Evolutionary conservation across 495 filamentous ascomycete species (phyloP).

Genomic region (Aspergillus ellipticus): DNA sequence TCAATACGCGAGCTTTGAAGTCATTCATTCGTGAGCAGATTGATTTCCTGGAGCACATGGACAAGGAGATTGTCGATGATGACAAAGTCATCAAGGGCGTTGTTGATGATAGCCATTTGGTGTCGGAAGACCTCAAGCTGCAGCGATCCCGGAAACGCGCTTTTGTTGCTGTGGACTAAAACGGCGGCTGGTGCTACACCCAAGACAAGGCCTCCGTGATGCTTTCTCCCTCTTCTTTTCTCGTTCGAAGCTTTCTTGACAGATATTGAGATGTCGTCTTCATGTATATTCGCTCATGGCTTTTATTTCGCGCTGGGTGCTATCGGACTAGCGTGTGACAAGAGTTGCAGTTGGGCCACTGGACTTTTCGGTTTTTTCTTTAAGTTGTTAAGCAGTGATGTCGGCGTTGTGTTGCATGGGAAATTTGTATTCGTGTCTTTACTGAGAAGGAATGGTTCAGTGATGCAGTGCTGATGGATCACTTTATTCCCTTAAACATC

Average conservation of each 20-base stretch:
- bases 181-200: not conserved
- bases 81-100: conserved; percentile 48
- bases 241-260: not conserved
- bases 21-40: conserved; percentile 49
- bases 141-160: conserved; percentile 13
- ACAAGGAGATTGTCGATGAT: conserved; percentile 54
- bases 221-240: not conserved
- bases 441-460: conserved; percentile 1
- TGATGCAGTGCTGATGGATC: not conserved
- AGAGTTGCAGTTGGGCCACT: conserved; percentile 7
- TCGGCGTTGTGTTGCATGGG: conserved; percentile 12
- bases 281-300: not conserved
- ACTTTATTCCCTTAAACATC: not conserved
- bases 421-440: conserved; percentile 8
- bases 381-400: not conserved
- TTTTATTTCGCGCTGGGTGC: not conserved
- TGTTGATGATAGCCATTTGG: conserved; percentile 40
- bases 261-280: not conserved
- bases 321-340: not conserved
- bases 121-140: conserved; percentile 25
- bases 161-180: conserved; percentile 7
- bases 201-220: not conserved
- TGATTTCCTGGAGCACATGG: conserved; percentile 52
- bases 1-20: conserved; percentile 43
- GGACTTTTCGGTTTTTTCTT: not conserved